Conservation (phyloP, 768 basidiomycete genomes). For the Chalciporus chontae region DNA sequence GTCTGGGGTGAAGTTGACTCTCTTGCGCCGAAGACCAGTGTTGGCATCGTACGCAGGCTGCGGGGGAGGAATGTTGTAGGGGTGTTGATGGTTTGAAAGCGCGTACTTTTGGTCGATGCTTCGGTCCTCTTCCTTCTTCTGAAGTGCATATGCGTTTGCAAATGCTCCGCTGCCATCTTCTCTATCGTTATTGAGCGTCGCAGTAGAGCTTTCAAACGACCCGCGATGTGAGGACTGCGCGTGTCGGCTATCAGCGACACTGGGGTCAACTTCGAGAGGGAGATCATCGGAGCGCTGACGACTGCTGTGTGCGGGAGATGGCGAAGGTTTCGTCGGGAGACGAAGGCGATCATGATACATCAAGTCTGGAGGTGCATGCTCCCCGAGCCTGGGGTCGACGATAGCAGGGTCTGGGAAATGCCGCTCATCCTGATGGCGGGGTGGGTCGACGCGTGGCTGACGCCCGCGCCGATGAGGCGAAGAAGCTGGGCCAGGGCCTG, state of each 20-base stretch:
- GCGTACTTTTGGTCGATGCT: slow-evolving; percentile 41
- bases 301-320: background rate
- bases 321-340: slow-evolving; percentile 1
- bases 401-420: background rate
- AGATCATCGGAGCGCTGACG: background rate
- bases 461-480: background rate
- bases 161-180: slow-evolving; percentile 21
- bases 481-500: slow-evolving; percentile 18
- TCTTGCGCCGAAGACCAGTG: slow-evolving; percentile 8
- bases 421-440: background rate
- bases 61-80: slow-evolving; percentile 59
- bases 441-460: background rate
- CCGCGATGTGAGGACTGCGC: slow-evolving; percentile 8
- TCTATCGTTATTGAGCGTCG: slow-evolving; percentile 32
- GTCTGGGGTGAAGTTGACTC: slow-evolving; percentile 40
- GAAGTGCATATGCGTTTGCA: slow-evolving; percentile 10
- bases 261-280: background rate
- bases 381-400: background rate
- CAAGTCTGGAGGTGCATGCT: slow-evolving; percentile 3
- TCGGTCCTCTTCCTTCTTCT: slow-evolving; percentile 10
- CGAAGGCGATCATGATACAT: slow-evolving; percentile 9
- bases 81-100: slow-evolving; percentile 56
- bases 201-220: slow-evolving; percentile 36
- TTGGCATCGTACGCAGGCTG: slow-evolving; percentile 36
- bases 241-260: slow-evolving; percentile 9